Percentiles rank a stretch among this genome's conserved stretches.
phyloP scores from a whole-genome alignment of 768 basidiomycete species.

The Suillus brevipes region DNA sequence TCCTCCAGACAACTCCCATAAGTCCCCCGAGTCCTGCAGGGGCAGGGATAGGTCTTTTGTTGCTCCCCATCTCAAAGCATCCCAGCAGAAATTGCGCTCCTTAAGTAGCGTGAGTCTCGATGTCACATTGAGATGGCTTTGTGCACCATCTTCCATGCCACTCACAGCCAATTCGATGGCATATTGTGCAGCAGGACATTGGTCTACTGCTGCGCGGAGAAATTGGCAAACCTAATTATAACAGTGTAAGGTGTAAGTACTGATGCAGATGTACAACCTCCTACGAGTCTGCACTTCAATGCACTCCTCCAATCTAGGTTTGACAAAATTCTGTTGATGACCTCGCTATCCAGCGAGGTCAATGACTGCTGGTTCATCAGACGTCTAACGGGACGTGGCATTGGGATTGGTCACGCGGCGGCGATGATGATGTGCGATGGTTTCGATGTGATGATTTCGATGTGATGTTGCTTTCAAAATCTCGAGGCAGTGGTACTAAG shows the following conservation, averaged over 20 bases:
- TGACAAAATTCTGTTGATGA: not conserved
- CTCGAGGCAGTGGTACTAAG: too few species aligned
- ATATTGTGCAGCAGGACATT: conserved; percentile 2
- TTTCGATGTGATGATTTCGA: too few species aligned
- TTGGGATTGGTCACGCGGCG: not conserved
- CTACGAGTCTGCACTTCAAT: not conserved
- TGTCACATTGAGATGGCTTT: not conserved
- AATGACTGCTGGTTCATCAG: not conserved
- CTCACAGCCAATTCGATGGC: not conserved
- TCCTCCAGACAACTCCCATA: too few species aligned
- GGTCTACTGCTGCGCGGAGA: conserved; percentile 52
- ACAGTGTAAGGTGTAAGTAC: not conserved
- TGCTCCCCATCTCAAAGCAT: too few species aligned
- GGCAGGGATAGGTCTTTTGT: too few species aligned
- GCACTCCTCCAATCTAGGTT: not conserved
- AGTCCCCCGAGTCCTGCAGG: too few species aligned
- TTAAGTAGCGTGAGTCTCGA: too few species aligned
- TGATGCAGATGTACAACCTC: not conserved
- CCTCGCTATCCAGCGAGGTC: not conserved
- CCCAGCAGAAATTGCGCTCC: too few species aligned
- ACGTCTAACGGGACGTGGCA: not conserved
- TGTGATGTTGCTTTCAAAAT: too few species aligned
- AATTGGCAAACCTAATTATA: not conserved
- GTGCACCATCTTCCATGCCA: not conserved
- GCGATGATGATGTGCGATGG: too few species aligned